Base-by-base conservation (phyloP, 805 yeast species). In the Metschnikowia sp. region DNA sequence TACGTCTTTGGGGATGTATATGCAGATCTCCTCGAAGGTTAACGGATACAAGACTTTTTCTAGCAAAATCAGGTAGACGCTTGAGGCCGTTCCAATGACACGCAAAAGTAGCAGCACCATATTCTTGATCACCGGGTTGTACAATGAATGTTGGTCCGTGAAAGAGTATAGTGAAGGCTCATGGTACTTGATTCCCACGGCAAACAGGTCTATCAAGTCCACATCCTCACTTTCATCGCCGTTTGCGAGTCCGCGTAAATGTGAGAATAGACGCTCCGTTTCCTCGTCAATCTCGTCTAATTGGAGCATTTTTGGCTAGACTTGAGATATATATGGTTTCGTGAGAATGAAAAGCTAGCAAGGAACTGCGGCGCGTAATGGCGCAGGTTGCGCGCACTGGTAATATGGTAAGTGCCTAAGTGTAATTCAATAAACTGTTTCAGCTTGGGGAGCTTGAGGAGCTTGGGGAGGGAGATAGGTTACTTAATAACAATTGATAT, bases 71-170 rank as follows among this genome's bases (percentile, higher is more conserved):
- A 32, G 32, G 28, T 49, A 53, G 12, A 32, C 33, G 11, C 11
- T 12, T 1, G 51, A 40, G 7, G 49, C 36, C 3, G 22, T 12
- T n/a, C 36, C 13, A 26, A 37, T n/a, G 4, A 52, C 45, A 2
- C 45, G 39, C 12, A 45, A 34, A 29, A 52, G 51, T 4, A 52
- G 47, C 30, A 13, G 48, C 29, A 53, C 48, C 36, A 51, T 39
- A 28, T 38, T 39, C 22, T 41, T 37, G 39, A 53, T 32, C 36
- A 50, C 49, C 31, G 55, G 53, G 30, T 36, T 46, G 29, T 43
- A 42, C 12, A 49, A 19, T 10, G 39, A 40, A 34, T 44, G 44
- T 12, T 7, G 10, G 38, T 34, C 41, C 12, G 32, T 8, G 29
- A 44, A 41, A 10, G 45, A 41, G 33, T 42, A 46, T n/a, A 47